A percentile compares a stretch with the other conserved stretches of the same genome.
These are phyloP conservation scores for Tricholoma matsutake DNA, from an alignment of 768 basidiomycete genomes.

Conservation along the genomic window DNA sequence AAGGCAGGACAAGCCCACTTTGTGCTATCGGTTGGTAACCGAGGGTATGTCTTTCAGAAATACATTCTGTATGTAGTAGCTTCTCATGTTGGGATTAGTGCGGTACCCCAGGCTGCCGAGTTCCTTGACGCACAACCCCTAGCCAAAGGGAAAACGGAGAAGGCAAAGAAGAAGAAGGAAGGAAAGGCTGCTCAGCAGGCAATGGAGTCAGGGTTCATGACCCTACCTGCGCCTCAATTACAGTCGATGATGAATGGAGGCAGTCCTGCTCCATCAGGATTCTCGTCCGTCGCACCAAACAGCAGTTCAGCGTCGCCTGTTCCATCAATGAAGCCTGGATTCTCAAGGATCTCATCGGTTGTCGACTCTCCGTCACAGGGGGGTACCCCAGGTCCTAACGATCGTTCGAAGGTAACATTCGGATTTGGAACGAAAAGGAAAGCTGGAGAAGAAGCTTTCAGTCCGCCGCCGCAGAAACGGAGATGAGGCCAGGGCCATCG, in stretches of 20 bases:
- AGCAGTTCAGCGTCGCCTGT: conserved; percentile 57
- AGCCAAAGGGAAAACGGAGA: conserved; percentile 81
- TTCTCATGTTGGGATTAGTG: conserved; percentile 40
- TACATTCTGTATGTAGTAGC: conserved; percentile 10
- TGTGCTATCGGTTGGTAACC: conserved; percentile 89
- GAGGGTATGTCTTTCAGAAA: conserved; percentile 58
- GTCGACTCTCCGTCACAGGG: conserved; percentile 49
- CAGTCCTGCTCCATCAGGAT: conserved; percentile 42
- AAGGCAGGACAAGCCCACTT: conserved; percentile 97
- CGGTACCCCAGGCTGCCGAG: conserved; percentile 81
- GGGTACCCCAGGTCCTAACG: conserved; percentile 57
- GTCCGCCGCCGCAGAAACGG: conserved; percentile 64
- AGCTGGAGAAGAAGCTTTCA: conserved; percentile 65
- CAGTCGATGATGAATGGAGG: conserved; percentile 40
- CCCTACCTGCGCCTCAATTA: conserved; percentile 56
- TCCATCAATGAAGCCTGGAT: conserved; percentile 56
- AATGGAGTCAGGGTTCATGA: conserved; percentile 64
- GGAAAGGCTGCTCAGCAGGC: conserved; percentile 48
- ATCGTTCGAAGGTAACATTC: conserved; percentile 74
- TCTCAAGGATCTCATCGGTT: conserved; percentile 70
- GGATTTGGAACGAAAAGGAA: conserved; percentile 81
- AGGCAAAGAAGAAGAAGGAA: conserved; percentile 79
- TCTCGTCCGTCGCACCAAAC: conserved; percentile 22
- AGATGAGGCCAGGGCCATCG: conserved; percentile 25
- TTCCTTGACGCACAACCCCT: conserved; percentile 80